Evolutionary conservation across 257 asterid genomes (phyloP).

Genomic region (Rauvolfia tetraphylla): DNA sequence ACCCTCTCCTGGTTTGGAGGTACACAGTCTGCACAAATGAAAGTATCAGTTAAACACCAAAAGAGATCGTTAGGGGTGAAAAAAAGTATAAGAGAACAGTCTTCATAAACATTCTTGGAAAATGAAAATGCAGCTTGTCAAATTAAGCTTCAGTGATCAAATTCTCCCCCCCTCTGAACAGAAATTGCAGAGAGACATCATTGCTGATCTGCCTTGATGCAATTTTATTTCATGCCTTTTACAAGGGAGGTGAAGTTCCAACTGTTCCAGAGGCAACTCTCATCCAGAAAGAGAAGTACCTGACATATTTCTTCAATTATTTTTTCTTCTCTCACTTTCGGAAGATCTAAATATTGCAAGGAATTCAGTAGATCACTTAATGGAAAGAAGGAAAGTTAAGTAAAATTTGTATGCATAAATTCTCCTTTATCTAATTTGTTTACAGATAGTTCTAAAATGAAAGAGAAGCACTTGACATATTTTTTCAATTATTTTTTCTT

Average conservation of each 20-base stretch:
- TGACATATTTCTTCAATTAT: neutral
- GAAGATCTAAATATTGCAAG: neutral
- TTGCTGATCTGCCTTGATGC: neutral
- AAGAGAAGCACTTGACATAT: neutral
- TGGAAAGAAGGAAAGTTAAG: neutral
- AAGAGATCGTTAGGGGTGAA: neutral
- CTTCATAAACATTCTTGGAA: neutral
- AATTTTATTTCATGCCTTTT: neutral
- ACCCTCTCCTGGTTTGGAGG: constrained; percentile 68
- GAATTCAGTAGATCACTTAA: neutral
- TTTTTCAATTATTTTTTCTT: neutral
- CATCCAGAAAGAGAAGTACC: neutral
- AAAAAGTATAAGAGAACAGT: neutral
- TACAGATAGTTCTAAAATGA: too few species aligned
- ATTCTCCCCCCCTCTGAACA: neutral
- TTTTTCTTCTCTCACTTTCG: neutral
- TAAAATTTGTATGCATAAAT: too few species aligned
- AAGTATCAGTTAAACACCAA: constrained; percentile 15
- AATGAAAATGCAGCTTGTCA: neutral
- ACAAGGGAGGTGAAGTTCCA: neutral
- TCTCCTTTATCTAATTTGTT: too few species aligned
- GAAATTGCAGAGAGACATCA: neutral
- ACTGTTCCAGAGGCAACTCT: neutral
- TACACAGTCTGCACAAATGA: constrained; percentile 52
- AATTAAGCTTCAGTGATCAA: neutral